Base-by-base conservation (phyloP, 306 rosid genomes). In the Pyrus betulifolia region DNA sequence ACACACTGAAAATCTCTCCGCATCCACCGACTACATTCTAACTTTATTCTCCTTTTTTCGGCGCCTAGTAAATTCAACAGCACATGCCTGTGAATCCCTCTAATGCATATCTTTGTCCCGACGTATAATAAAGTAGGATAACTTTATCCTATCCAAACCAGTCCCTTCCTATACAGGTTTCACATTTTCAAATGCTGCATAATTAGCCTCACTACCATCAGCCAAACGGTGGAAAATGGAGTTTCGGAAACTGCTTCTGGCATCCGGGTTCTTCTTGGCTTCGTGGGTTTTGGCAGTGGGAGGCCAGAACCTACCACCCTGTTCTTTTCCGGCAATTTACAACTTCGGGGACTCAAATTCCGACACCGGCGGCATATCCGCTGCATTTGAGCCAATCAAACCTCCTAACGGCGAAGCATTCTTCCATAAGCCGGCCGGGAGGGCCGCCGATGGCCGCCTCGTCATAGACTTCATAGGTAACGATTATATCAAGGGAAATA, bases 281-380 rank as follows among this genome's bases (percentile, higher is more conserved):
- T 82, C 72, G 4, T 84, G 77, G 67, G 71, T 76, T 45, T 44
- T 76, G 14, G 75, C 76, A 19, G 86, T 51, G 76, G 76, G 75
- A 42, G 70, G 76, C 42, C 78, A 51, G 15, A 80, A 61, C 30
- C 67, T 65, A 70, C 74, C 82, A 18, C 23, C 85, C 59, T 93
- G 98, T 76, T 64, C 71, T 52, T 93, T 91, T 64, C 94, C 98
- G 18, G 98, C 96, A 40, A 77, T 94, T 60, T 94, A 91, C 91
- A 94, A 94, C 88, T 94, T 91, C 58, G 98, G 98, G 0, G 98
- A 94, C 87, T 94, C 98, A 2, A 94, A 94, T 67, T 94, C 98
- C 15, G 98, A 94, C 78, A 94, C 98, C 3, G 98, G 98, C 51
- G 96, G 95, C 74, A 90, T 94, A 14, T 90, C 98, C 15, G 98